Evolutionary conservation across 1,284 basidiomycete genomes (phyloP), one percentile per base, ranked within the genome.

Genomic region (Apiotrichum montevideense): DNA sequence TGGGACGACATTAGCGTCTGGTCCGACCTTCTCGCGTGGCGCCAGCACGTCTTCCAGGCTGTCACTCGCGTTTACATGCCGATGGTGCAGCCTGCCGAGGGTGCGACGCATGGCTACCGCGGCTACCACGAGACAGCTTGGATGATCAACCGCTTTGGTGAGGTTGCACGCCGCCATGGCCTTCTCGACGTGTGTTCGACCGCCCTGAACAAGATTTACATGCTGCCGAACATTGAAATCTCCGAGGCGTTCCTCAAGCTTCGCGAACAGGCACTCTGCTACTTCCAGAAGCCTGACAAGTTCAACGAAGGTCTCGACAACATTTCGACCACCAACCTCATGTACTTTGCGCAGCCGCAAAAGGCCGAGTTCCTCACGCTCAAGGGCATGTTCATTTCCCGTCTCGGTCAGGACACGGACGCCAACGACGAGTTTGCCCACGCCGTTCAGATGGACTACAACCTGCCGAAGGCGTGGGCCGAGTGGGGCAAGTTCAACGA

Each of bases 61-160:
- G 96, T 99, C 78, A 99, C 98, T 74, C 90, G 90, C 71, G 86
- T 90, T 0, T 99, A 98, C 67, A 85, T 98, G 50, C 96, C 96
- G 6, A 83, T 98, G 56, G 91, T 95, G 60, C 80, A 77, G 5
- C 72, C 70, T 35, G 67, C 68, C 33, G 77, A 78, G 54, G 79
- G 79, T 34, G 78, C 78, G 40, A 98, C 94, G 2, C 91, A 87
- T 71, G 96, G 95, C 4, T 98, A 93, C 76, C 84, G 97, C 54
- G 97, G 96, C n/a, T 98, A 92, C 75, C 97, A 99, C 72, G 96
- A 98, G 80, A 98, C 94, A 0, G 96, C 96, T 3, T 99, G 96
- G 97, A 98, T 98, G 75, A 98, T 98, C 80, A 99, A 99, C 75
- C 87, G 96, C 8, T 98, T 99, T 72, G 97, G 97, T n/a, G 96